Evolutionary conservation across 2,329 filamentous ascomycete species (phyloP), one percentile per base, ranked within the genome.

Genomic region (Scorias spongiosa): DNA sequence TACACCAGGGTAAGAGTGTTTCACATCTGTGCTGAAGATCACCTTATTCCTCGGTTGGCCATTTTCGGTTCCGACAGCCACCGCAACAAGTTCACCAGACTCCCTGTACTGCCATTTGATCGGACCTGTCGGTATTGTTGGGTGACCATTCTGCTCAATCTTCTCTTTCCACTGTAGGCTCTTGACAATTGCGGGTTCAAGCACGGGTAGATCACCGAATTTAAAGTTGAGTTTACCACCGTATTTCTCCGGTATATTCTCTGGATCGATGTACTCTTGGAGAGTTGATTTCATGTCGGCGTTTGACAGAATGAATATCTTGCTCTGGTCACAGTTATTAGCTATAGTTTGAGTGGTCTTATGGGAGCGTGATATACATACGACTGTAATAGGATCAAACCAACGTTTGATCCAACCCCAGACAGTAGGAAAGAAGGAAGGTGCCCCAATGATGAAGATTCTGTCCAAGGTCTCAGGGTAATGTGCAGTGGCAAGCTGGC

Each of bases 401-500:
- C 88, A 94, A 57, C 83, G 81, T 71, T 93, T 93, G 65, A 93
- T 75, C 86, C 87, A 94, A 51, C 84, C 79, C 88, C 88, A 89
- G 47, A 94, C 84, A 2, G 86, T 94, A 41, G 83, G 82, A 69
- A 94, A 94, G 72, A 93, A 94, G 39, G 75, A 68, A 7, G 89
- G 89, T 0, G 89, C 89, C 48, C 88, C 88, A 50, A 95, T 86
- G 56, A 96, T 82, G 58, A 81, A 86, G 62, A 83, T 84, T 53
- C 84, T 75, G 61, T 93, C 89, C 41, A 95, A 67, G 0, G 88
- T 96, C 66, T 96, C 89, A 1, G 89, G 89, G 61, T 95, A 96
- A 65, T 95, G 84, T 5, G 88, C 86, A 2, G 88, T 95, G 5
- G 89, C 89, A 44, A 95, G 70, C 47, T 80, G 76, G 57, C 82